Evolutionary conservation across 164 flowering plant species (phyloP), one percentile per base, ranked within the genome.

Genomic region (Nelumbo lutea): DNA sequence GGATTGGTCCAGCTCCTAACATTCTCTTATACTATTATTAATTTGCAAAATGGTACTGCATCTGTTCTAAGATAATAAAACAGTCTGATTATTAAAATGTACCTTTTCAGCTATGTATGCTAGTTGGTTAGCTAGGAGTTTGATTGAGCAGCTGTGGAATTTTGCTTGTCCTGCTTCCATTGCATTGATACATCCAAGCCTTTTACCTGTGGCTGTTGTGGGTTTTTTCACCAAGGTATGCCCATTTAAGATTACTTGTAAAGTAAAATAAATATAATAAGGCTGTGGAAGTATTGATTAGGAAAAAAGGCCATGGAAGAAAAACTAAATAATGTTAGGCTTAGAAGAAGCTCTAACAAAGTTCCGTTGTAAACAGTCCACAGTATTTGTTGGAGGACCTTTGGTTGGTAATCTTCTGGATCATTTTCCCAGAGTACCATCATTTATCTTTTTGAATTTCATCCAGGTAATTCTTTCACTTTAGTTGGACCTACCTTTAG

Each of bases 151-250:
- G 77, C 82, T 96, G 58, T 96, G 99, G 99, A 96, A 80, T 78
- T 90, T 96, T 77, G 92, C 96, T 71, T 91, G 97, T 95, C 99
- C 99, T 80, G 90, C 93, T 69, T 85, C 98, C 64, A 93, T 96
- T 74, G 97, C 99, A 59, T 70, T 93, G 84, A 83, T 93, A 77
- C 96, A 90, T 83, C 97, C 98, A 39, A 96, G 95, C 78, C 88
- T 93, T 78, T 87, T 88, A 71, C 99, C 98, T 9, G 96, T 96
- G 62, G 99, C 99, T 61, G 86, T 87, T 78, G 86, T 90, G 68
- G 88, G 97, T 59, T 96, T 96, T 79, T 81, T 86, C 66, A 79
- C 92, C 38, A 93, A 90, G 95, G 98, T 96, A 63, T 27, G 27
- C 27, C 27, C 27, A 27, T 27, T 27, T 27, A 27, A 27, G 27